Evolutionary conservation across 2,329 filamentous ascomycete genomes (phyloP).

Genomic region (Stagonosporopsis rhizophila): DNA sequence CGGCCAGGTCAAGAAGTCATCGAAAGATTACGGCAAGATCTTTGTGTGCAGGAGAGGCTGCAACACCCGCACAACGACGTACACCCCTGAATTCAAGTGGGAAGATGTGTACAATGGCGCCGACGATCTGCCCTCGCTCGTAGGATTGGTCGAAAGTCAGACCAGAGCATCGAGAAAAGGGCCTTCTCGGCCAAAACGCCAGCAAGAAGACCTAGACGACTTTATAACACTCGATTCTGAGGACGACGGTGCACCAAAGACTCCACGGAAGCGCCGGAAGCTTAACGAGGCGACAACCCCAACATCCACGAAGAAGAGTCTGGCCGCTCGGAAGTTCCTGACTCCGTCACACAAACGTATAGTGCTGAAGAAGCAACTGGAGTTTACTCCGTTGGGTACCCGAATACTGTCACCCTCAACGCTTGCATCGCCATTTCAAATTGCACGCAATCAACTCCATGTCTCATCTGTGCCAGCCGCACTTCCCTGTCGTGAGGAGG

Average conservation of each 20-base stretch:
- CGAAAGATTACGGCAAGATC: slow-evolving; percentile 79
- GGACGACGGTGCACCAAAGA: slow-evolving; percentile 51
- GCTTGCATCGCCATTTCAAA: slow-evolving; percentile 86
- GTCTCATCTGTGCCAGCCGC: slow-evolving; percentile 91
- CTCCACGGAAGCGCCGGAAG: slow-evolving; percentile 58
- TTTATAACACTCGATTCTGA: slow-evolving; percentile 54
- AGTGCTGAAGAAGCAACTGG: slow-evolving; percentile 83
- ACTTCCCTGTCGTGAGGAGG: slow-evolving; percentile 87
- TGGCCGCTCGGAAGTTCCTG: slow-evolving; percentile 60
- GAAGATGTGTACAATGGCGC: slow-evolving; percentile 79
- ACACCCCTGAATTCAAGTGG: slow-evolving; percentile 92
- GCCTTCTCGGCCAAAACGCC: slow-evolving; percentile 40
- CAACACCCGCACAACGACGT: slow-evolving; percentile 85
- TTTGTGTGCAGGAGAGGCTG: slow-evolving; percentile 91
- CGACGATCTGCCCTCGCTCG: slow-evolving; percentile 69
- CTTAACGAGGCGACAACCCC: slow-evolving; percentile 53
- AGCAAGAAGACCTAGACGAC: slow-evolving; percentile 51
- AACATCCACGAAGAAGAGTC: slow-evolving; percentile 54
- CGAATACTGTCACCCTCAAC: slow-evolving; percentile 80
- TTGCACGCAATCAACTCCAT: slow-evolving; percentile 86
- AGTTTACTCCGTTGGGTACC: slow-evolving; percentile 95
- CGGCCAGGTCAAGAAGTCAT: slow-evolving; percentile 75
- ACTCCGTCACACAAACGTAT: slow-evolving; percentile 73
- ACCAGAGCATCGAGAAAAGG: slow-evolving; percentile 75
- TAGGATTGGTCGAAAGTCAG: slow-evolving; percentile 71